Conservation (phyloP, 78 protist genomes). For the Anaeramoeba flamelloides region DNA sequence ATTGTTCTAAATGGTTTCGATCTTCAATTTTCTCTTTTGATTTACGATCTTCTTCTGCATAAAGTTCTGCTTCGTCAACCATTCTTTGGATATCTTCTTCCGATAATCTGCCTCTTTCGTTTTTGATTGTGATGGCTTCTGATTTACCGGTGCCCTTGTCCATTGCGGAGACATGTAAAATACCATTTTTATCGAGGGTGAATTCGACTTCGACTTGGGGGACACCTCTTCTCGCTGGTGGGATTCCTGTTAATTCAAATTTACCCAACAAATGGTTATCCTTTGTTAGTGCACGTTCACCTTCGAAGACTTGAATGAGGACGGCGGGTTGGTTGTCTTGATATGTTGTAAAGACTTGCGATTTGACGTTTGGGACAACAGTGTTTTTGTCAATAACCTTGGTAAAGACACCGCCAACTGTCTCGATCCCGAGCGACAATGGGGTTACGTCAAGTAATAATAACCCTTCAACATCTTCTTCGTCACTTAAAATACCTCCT, state of each 20-base stretch:
- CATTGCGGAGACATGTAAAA: conserved; percentile 76
- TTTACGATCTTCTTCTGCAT: conserved; percentile 15
- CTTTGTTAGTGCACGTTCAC: conserved; percentile 21
- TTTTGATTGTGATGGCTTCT: conserved; percentile 22
- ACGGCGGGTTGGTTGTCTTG: conserved; percentile 4
- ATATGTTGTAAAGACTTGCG: conserved; percentile 78
- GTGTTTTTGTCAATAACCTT: conserved; percentile 74
- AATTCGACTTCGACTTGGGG: no score
- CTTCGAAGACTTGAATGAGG: conserved; percentile 2
- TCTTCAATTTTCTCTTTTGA: conserved; percentile 6
- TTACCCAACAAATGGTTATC: background rate
- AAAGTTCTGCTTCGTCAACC: conserved; percentile 14
- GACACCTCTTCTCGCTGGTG: no score
- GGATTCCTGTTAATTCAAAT: background rate
- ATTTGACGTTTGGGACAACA: conserved; percentile 81
- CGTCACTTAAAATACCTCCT: no score
- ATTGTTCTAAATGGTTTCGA: background rate
- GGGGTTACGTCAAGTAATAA: conserved; percentile 89
- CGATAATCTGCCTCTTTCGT: background rate
- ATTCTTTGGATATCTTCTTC: conserved; percentile 2
- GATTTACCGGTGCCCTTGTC: conserved; percentile 73
- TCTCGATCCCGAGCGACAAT: conserved; percentile 91
- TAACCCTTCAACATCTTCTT: conserved; percentile 31
- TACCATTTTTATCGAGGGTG: conserved; percentile 75
- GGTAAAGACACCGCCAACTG: conserved; percentile 88